These are phyloP conservation scores for Coprinopsis strossmayeri DNA, from an alignment of 768 basidiomycete species.

Conservation along the genomic window DNA sequence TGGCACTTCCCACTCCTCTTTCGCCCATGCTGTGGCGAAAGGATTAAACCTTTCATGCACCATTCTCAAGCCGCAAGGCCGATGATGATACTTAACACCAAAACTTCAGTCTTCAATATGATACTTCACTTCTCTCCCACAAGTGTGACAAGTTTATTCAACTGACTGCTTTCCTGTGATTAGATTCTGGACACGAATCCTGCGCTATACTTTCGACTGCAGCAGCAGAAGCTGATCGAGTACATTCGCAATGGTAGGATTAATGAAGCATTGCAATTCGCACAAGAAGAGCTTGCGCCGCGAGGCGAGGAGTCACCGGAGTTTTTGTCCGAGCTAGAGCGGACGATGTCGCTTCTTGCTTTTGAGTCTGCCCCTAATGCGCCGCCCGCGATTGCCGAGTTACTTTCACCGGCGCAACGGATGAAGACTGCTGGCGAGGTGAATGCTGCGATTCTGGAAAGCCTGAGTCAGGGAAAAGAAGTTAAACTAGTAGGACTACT, in stretches of 20 bases:
- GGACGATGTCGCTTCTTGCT: conserved; percentile 89
- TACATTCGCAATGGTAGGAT: conserved; percentile 80
- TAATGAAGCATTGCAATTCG: conserved; percentile 79
- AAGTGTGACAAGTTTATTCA: too few relatives aligned
- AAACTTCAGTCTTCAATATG: conserved; percentile 99
- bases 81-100: conserved; percentile 77
- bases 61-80: conserved; percentile 84
- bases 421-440: conserved; percentile 94
- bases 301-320: conserved; percentile 93
- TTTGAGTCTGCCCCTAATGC: conserved; percentile 60
- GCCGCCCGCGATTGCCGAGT: conserved; percentile 65
- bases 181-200: conserved; percentile 98
- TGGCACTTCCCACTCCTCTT: not conserved
- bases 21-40: conserved; percentile 35
- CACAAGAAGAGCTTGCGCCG: conserved; percentile 89
- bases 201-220: conserved; percentile 88
- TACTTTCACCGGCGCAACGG: conserved; percentile 82
- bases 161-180: conserved; percentile 19
- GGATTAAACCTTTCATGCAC: conserved; percentile 98
- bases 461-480: conserved; percentile 86
- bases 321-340: conserved; percentile 86
- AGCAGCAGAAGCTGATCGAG: conserved; percentile 95
- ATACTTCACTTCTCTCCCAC: too few relatives aligned
- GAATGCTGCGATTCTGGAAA: conserved; percentile 92
- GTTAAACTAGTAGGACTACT: conserved; percentile 82